These are phyloP conservation scores for Penicillium corylophilum DNA, from an alignment of 2,329 filamentous ascomycete species.

Conservation along the genomic window DNA sequence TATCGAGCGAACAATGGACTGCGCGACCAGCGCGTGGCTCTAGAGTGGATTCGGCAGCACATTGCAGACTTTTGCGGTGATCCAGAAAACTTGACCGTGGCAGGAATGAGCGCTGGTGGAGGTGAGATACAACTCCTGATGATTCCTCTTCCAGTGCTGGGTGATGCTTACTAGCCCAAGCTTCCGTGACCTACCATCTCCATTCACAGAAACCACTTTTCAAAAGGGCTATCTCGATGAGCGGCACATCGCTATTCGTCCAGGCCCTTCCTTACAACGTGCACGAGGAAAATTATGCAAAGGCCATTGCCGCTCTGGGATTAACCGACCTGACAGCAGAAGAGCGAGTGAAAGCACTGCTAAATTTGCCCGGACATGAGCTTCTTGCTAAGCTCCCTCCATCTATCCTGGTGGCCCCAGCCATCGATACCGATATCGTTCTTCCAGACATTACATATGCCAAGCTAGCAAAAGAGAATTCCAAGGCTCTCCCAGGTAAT, in stretches of 20 bases:
- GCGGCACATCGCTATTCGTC: conserved; percentile 46
- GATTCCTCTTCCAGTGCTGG: not conserved
- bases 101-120: conserved; percentile 51
- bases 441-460: conserved; percentile 25
- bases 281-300: conserved; percentile 45
- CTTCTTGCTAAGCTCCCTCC: conserved; percentile 43
- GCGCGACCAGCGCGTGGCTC: conserved; percentile 48
- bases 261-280: conserved; percentile 38
- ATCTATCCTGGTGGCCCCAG: conserved; percentile 35
- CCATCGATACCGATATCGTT: conserved; percentile 47
- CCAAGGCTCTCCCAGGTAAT: conserved; percentile 40
- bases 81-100: conserved; percentile 39
- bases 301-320: conserved; percentile 41
- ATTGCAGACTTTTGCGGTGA: conserved; percentile 46
- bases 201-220: conserved; percentile 42
- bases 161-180: conserved; percentile 16
- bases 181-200: conserved; percentile 34
- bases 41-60: conserved; percentile 43
- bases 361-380: conserved; percentile 42
- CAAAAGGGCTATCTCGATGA: conserved; percentile 44
- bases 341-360: conserved; percentile 44
- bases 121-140: conserved; percentile 28
- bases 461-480: conserved; percentile 21
- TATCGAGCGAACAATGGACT: conserved; percentile 49
- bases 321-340: conserved; percentile 37